Evolutionary conservation across 768 basidiomycete genomes (phyloP).

Genomic region (Termitomyces sp.): DNA sequence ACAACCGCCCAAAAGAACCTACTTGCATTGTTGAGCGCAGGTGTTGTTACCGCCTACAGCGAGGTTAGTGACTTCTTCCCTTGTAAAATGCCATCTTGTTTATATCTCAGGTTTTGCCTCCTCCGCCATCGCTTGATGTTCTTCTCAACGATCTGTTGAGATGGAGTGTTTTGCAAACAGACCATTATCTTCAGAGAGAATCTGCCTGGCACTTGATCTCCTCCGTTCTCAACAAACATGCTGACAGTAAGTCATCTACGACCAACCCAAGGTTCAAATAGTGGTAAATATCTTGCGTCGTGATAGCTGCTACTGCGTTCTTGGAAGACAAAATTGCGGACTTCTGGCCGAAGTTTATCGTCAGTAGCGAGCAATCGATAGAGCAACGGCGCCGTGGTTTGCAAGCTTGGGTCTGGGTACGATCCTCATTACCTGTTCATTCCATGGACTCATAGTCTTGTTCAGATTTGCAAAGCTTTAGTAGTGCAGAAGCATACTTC

Average conservation of each 20-base stretch:
- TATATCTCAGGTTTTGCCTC: conserved; percentile 42
- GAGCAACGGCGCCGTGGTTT: conserved; percentile 49
- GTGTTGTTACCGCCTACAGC: conserved; percentile 55
- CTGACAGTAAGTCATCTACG: conserved; percentile 44
- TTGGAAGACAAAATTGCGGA: conserved; percentile 31
- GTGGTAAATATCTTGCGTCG: background rate
- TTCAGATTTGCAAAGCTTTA: conserved; percentile 74
- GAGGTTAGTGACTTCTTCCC: conserved; percentile 41
- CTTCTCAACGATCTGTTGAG: conserved; percentile 51
- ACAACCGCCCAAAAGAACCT: conserved; percentile 53
- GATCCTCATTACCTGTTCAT: background rate
- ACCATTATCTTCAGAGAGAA: conserved; percentile 46
- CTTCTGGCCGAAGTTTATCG: conserved; percentile 48
- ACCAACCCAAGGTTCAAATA: background rate
- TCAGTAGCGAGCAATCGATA: conserved; percentile 20
- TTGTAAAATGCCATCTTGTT: background rate
- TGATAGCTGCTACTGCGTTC: conserved; percentile 43
- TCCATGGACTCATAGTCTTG: background rate
- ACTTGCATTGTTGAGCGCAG: conserved; percentile 61
- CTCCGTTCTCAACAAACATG: conserved; percentile 75
- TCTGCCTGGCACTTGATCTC: conserved; percentile 55
- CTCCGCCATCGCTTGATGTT: conserved; percentile 38
- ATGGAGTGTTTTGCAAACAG: conserved; percentile 52
- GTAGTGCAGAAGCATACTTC: conserved; percentile 66
- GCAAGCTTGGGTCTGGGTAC: conserved; percentile 65